phyloP scores from a whole-genome alignment of 2,329 filamentous ascomycete species.

The Fusarium sp. region DNA sequence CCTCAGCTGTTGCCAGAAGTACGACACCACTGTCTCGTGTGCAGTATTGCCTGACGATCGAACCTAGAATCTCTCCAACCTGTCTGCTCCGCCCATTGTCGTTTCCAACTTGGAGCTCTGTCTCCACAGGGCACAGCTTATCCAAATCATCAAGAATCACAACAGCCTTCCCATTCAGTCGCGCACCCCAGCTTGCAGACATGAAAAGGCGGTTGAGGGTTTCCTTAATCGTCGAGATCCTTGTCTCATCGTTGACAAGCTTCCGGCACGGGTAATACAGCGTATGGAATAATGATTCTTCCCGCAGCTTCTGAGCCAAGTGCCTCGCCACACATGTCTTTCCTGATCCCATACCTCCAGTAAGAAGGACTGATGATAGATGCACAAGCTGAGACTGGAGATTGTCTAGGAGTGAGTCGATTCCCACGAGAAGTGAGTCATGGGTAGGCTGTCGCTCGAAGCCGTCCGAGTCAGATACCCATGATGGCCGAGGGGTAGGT shows the following conservation, averaged over 20 bases:
- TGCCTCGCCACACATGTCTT: constrained; percentile 86
- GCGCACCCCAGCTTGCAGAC: constrained; percentile 89
- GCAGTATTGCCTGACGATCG: constrained; percentile 87
- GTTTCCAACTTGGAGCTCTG: constrained; percentile 91
- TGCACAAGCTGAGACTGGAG: constrained; percentile 82
- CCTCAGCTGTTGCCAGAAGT: constrained; percentile 88
- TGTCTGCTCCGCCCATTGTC: constrained; percentile 94
- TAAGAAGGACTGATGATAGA: constrained; percentile 89
- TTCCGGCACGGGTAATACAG: constrained; percentile 89
- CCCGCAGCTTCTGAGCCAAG: constrained; percentile 78
- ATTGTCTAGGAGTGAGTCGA: constrained; percentile 80
- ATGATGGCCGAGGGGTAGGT: constrained; percentile 75
- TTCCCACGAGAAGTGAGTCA: constrained; percentile 79
- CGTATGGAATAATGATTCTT: constrained; percentile 81
- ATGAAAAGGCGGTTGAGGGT: constrained; percentile 87
- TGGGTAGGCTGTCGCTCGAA: constrained; percentile 68
- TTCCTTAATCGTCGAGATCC: constrained; percentile 91
- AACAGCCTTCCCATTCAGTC: constrained; percentile 83
- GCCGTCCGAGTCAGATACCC: constrained; percentile 57
- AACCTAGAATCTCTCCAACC: constrained; percentile 88
- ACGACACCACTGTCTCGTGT: constrained; percentile 83
- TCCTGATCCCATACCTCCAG: constrained; percentile 88
- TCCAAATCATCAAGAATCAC: constrained; percentile 95
- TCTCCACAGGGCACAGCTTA: constrained; percentile 91
- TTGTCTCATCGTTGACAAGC: constrained; percentile 89